Evolutionary conservation across 352 stramenopile species (phyloP), one percentile per base, ranked within the genome.

Genomic region (Phytophthora pseudosyringae): DNA sequence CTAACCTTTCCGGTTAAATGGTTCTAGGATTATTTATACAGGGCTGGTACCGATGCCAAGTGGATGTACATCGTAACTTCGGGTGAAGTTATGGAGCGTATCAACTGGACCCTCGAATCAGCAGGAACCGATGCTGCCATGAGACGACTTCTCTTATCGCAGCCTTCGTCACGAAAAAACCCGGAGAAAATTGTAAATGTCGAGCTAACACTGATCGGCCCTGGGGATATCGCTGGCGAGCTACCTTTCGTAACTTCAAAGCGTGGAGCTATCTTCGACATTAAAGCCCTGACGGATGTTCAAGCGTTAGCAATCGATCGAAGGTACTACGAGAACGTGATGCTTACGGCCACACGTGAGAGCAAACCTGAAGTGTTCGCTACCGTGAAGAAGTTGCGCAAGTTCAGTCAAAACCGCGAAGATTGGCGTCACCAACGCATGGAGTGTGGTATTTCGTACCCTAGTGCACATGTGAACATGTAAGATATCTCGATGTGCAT

Each of bases 391-490:
- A 78, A 78, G 35, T 69, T 93, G 26, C 68, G 71, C 16, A 77
- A 72, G 18, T 73, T 90, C 33, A 77, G 64, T 12, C 56, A 73
- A 18, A 79, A 89, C 46, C 76, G 84, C 21, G 84, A 93, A 43
- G 84, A 93, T 41, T 93, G 81, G 80, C 71, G 84, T 4, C 80
- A 86, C 33, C 81, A 93, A 61, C 78, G 84, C n/a, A 76, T 93
- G 51, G 73, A 76, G 44, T 93, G 83, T 39, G 81, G 81, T 0
- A 82, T 83, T 10, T 69, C 81, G 0, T 91, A 93, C 40, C 82
- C 84, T 11, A 85, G 79, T 40, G 80, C 83, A 21, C 83, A 87
- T 39, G 81, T 93, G 33, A 82, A 69, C 53, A 90, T 93, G 83
- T 93, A 77, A 36, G 76, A 74, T 18, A 9, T 13, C 10, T 58